phyloP scores from a whole-genome alignment of 2,329 filamentous ascomycete species.

The Talaromyces sp. region DNA sequence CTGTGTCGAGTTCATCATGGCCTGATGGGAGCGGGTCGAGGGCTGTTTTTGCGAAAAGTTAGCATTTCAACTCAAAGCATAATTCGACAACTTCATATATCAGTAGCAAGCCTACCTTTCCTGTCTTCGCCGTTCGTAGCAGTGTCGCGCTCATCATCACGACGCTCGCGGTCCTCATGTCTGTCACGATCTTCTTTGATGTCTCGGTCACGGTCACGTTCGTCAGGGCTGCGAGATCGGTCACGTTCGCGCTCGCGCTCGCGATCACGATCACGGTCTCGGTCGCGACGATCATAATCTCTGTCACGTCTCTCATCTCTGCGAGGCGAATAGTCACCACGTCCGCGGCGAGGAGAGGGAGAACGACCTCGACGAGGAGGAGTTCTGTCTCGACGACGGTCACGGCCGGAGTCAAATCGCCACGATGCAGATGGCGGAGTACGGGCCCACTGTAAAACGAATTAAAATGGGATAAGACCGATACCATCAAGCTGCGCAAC shows the following conservation, averaged over 20 bases:
- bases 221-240: constrained; percentile 29
- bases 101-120: constrained; percentile 63
- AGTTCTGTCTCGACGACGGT: constrained; percentile 65
- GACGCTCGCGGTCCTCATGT: constrained; percentile 67
- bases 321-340: constrained; percentile 75
- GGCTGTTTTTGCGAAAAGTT: constrained; percentile 32
- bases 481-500: constrained; percentile 26
- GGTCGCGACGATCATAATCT: constrained; percentile 65
- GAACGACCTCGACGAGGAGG: constrained; percentile 70
- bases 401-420: constrained; percentile 91
- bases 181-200: constrained; percentile 38
- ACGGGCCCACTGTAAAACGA: constrained; percentile 76
- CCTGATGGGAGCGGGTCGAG: constrained; percentile 76
- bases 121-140: constrained; percentile 81
- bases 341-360: constrained; percentile 56
- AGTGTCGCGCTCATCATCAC: constrained; percentile 69
- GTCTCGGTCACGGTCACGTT: constrained; percentile 43
- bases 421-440: constrained; percentile 97
- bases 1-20: constrained; percentile 94
- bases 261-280: constrained; percentile 56
- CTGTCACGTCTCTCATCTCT: constrained; percentile 83
- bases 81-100: neutral
- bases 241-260: constrained; percentile 67
- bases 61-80: neutral
- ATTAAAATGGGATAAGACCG: neutral